A percentile compares a stretch with the other conserved stretches of the same genome.
Evolutionary conservation across 1,284 basidiomycete species (phyloP).

Genomic region (Mrakiaceae sp.): DNA sequence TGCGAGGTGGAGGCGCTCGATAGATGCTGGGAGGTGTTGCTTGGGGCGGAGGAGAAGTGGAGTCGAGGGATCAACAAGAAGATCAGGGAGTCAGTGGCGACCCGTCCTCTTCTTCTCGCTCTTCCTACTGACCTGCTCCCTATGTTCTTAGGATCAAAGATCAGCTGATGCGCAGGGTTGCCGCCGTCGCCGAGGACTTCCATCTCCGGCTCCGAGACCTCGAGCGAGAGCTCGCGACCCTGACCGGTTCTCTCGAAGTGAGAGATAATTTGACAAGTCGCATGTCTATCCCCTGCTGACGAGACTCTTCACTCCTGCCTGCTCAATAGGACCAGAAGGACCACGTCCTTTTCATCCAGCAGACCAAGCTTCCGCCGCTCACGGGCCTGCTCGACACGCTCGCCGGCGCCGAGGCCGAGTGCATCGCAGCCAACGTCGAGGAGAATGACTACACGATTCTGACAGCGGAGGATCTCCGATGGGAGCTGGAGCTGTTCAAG

Average conservation of each 20-base stretch:
- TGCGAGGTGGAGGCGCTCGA: slow-evolving; percentile 60
- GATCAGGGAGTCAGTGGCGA: slow-evolving; percentile 63
- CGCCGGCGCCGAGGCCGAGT: slow-evolving; percentile 57
- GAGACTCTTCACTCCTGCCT: not conserved
- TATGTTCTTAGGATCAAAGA: slow-evolving; percentile 68
- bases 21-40: slow-evolving; percentile 58
- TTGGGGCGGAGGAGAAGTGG: slow-evolving; percentile 62
- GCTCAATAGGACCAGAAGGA: slow-evolving; percentile 40
- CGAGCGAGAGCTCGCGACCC: slow-evolving; percentile 60
- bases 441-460: slow-evolving; percentile 95
- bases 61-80: slow-evolving; percentile 80
- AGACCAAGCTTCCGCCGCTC: slow-evolving; percentile 49
- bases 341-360: slow-evolving; percentile 45
- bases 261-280: slow-evolving; percentile 5
- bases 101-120: not conserved
- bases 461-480: slow-evolving; percentile 78
- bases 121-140: slow-evolving; percentile 10
- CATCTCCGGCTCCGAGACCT: slow-evolving; percentile 58
- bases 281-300: slow-evolving; percentile 18
- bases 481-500: slow-evolving; percentile 73
- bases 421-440: slow-evolving; percentile 82
- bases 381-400: slow-evolving; percentile 48
- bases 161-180: slow-evolving; percentile 67
- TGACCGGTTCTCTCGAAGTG: slow-evolving; percentile 71
- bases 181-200: slow-evolving; percentile 71